phyloP scores from a whole-genome alignment of 2,329 filamentous ascomycete species.

The Dactylellina cionopaga region DNA sequence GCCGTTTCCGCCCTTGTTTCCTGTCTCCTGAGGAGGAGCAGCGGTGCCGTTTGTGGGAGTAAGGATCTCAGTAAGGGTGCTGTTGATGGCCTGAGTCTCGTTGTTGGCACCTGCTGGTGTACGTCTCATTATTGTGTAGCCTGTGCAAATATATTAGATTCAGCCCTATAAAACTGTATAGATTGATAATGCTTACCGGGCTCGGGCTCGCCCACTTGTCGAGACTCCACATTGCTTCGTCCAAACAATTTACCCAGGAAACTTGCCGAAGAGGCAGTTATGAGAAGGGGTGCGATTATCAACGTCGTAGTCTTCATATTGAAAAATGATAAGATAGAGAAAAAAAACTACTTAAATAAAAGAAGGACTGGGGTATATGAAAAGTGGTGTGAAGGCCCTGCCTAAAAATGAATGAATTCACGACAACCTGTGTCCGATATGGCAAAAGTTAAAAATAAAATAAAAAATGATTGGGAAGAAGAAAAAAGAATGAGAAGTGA shows the following conservation, averaged over 20 bases:
- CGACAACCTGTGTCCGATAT: slow-evolving; percentile 41
- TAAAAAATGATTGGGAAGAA: slow-evolving; percentile 7
- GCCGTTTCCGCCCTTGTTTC: slow-evolving; percentile 8
- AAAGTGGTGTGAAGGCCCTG: slow-evolving; percentile 31
- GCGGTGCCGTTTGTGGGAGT: background rate
- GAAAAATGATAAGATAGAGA: background rate
- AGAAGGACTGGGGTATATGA: background rate
- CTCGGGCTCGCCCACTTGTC: slow-evolving; percentile 27
- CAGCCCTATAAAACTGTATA: background rate
- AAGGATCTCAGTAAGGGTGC: background rate
- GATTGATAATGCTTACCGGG: slow-evolving; percentile 26
- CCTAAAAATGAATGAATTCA: slow-evolving; percentile 53
- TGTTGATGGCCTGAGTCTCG: slow-evolving; percentile 14
- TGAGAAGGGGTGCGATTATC: slow-evolving; percentile 39
- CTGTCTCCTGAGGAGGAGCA: slow-evolving; percentile 10
- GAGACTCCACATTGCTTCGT: slow-evolving; percentile 29
- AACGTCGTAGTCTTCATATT: slow-evolving; percentile 44
- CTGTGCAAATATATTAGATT: background rate
- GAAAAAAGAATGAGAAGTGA: slow-evolving; percentile 5
- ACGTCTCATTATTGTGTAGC: slow-evolving; percentile 21
- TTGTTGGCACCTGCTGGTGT: slow-evolving; percentile 3
- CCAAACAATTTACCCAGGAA: slow-evolving; percentile 30
- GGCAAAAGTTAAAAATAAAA: slow-evolving; percentile 15
- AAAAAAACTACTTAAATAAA: slow-evolving; percentile 1
- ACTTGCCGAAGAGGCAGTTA: slow-evolving; percentile 36